These are phyloP conservation scores for Cairneyella variabilis DNA, from an alignment of 495 filamentous ascomycete genomes.

Conservation along the genomic window DNA sequence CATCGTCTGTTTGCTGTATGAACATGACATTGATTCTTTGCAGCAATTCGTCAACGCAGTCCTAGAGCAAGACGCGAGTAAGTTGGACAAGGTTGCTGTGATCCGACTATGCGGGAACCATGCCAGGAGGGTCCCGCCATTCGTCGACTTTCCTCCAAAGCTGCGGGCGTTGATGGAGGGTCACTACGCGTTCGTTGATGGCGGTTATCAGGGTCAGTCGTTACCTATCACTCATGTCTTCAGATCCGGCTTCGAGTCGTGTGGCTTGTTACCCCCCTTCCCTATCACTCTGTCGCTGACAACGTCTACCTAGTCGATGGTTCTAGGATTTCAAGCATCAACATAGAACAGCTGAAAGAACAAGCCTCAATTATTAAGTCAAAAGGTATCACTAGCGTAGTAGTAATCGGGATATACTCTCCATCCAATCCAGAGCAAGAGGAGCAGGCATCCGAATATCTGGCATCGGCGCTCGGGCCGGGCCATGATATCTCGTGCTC, in stretches of 20 bases:
- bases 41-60: slow-evolving; percentile 51
- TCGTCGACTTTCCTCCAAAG: slow-evolving; percentile 36
- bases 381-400: slow-evolving; percentile 30
- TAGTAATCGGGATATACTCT: slow-evolving; percentile 37
- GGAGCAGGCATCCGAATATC: slow-evolving; percentile 15
- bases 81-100: slow-evolving; percentile 44
- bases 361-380: slow-evolving; percentile 31
- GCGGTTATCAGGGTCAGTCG: slow-evolving; percentile 32
- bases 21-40: not conserved
- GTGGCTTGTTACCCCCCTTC: not conserved
- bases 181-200: slow-evolving; percentile 35
- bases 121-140: slow-evolving; percentile 39
- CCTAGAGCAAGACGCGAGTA: slow-evolving; percentile 39
- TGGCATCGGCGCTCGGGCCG: slow-evolving; percentile 18
- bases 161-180: slow-evolving; percentile 35
- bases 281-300: not conserved
- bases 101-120: slow-evolving; percentile 45
- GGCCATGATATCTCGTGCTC: slow-evolving; percentile 31
- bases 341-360: slow-evolving; percentile 27
- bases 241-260: too few relatives aligned
- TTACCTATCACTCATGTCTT: too few relatives aligned
- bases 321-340: slow-evolving; percentile 28
- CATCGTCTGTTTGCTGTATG: not conserved
- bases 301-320: slow-evolving; percentile 34
- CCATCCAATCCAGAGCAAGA: slow-evolving; percentile 26